Percentiles rank a stretch among this genome's conserved stretches.
These are phyloP conservation scores for Platanthera guangdongensis DNA, from an alignment of 106 monocot genomes.

Conservation along the genomic window DNA sequence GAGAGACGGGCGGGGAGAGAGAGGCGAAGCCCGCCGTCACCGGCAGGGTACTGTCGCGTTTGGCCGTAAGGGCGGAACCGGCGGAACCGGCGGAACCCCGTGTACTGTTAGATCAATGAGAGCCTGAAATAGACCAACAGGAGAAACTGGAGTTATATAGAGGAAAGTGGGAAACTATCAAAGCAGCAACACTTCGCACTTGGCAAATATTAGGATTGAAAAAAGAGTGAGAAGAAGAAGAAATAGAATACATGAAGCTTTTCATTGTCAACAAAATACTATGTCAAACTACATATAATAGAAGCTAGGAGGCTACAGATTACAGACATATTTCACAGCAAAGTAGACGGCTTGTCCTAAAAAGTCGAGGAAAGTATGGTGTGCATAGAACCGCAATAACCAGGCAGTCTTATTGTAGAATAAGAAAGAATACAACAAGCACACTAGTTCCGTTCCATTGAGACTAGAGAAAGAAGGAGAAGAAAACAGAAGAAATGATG, in stretches of 20 bases:
- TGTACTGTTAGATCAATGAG: too few relatives aligned
- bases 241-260: not conserved
- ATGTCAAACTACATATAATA: not conserved
- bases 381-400: not conserved
- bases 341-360: not conserved
- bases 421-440: not conserved
- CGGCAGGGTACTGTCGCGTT: too few relatives aligned
- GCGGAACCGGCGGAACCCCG: too few relatives aligned
- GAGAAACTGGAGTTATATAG: too few relatives aligned
- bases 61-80: too few relatives aligned
- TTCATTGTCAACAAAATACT: not conserved
- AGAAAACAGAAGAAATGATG: not conserved
- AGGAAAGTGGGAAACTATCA: too few relatives aligned
- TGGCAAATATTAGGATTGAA: not conserved
- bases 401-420: not conserved
- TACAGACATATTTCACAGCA: not conserved
- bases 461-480: not conserved
- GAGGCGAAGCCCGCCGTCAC: too few relatives aligned
- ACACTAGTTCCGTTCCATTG: not conserved
- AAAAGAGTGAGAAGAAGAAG: not conserved
- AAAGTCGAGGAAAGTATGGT: not conserved
- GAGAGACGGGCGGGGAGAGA: too few relatives aligned
- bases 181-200: too few relatives aligned
- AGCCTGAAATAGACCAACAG: too few relatives aligned
- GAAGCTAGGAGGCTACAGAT: not conserved